Evolutionary conservation across 805 yeast species (phyloP).

Genomic region (Lachancea sp.): DNA sequence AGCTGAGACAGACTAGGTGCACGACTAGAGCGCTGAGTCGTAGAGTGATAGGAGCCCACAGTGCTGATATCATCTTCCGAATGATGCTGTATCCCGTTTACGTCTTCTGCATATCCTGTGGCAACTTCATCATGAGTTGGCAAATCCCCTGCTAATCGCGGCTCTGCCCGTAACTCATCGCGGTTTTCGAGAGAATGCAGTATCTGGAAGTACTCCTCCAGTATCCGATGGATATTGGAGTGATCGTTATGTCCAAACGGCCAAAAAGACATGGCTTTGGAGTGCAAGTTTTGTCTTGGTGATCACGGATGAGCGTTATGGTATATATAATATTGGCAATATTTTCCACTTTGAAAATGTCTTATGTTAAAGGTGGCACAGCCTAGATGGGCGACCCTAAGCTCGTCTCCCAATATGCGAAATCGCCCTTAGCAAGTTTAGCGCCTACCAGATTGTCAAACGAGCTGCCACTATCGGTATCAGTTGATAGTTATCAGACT

Average conservation of each 20-base stretch:
- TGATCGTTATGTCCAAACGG: constrained; percentile 37
- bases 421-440: not conserved
- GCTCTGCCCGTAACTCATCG: constrained; percentile 10
- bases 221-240: constrained; percentile 34
- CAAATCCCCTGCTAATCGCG: not conserved
- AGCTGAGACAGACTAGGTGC: constrained; percentile 9
- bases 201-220: constrained; percentile 36
- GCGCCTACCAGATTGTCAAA: not conserved
- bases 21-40: not conserved
- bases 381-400: constrained; percentile 3
- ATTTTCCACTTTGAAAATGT: not conserved
- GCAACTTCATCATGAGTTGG: not conserved
- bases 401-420: not conserved
- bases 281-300: not conserved
- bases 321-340: not conserved
- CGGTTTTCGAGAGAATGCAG: constrained; percentile 23
- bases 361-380: not conserved
- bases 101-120: not conserved
- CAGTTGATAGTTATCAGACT: too few relatives aligned
- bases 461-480: too few relatives aligned
- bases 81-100: not conserved
- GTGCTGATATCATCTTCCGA: constrained; percentile 2
- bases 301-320: not conserved
- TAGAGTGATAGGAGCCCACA: not conserved
- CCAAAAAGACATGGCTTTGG: constrained; percentile 37